These are phyloP conservation scores for Neofusicoccum cordaticola DNA, from an alignment of 2,329 filamentous ascomycete species.

Conservation along the genomic window DNA sequence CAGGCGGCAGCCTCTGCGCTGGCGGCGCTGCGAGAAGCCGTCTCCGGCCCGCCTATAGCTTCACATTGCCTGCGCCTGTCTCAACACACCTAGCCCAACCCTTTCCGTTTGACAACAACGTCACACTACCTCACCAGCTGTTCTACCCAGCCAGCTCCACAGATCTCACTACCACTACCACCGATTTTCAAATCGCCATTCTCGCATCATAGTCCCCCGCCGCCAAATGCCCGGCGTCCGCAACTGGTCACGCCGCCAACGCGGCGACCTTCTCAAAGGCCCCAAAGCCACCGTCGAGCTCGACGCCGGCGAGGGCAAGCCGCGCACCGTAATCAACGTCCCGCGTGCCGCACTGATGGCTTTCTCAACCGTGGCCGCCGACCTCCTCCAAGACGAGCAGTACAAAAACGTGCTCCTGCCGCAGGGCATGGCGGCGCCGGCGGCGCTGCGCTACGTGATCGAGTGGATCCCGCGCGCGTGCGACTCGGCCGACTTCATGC, in stretches of 20 bases:
- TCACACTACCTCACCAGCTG: no score
- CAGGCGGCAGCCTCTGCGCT: no score
- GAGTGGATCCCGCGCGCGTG: slow-evolving; percentile 16
- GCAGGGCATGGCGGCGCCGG: slow-evolving; percentile 1
- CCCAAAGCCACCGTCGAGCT: slow-evolving; percentile 3
- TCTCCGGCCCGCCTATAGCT: background rate
- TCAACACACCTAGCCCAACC: no score
- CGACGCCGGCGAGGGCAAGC: background rate
- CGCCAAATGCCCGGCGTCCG: slow-evolving; percentile 4
- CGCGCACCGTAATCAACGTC: background rate
- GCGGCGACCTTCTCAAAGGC: background rate
- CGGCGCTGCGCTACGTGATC: slow-evolving; percentile 7
- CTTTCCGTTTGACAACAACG: background rate
- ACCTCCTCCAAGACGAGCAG: background rate
- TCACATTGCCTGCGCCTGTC: background rate
- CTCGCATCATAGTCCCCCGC: background rate
- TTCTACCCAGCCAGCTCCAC: no score
- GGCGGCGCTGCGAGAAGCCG: background rate
- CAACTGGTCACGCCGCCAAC: background rate
- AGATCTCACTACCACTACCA: background rate
- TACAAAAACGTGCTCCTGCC: slow-evolving; percentile 7
- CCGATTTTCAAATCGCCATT: background rate
- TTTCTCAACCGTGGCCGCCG: slow-evolving; percentile 11
- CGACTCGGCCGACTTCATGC: slow-evolving; percentile 13
- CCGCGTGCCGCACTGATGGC: slow-evolving; percentile 11